Base-by-base conservation (phyloP, 1,284 basidiomycete species). In the Hemileia vastatrix region DNA sequence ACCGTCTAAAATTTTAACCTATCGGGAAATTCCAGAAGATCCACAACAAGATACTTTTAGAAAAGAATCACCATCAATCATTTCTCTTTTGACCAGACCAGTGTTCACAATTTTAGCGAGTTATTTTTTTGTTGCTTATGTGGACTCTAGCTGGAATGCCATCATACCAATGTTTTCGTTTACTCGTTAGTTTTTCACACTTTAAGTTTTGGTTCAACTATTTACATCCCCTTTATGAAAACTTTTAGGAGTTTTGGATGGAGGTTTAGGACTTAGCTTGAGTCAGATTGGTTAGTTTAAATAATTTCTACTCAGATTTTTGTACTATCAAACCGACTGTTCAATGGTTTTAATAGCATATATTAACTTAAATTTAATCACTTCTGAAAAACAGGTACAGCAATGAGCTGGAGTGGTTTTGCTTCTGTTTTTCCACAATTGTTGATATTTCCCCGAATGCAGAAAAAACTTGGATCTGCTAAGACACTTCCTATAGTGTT, bases 91-190 rank as follows among this genome's bases (percentile, higher is more conserved):
- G n/a, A n/a, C n/a, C n/a, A n/a, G n/a, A n/a, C n/a, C 54, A 15
- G 36, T 63, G 8, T n/a, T 63, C 31, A 63, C 51, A 18, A 47
- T 63, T 18, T 33, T 56, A 4, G 11, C 45, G 1, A 45, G 53
- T 31, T 63, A 45, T 21, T 31, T 63, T 2, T 56, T 56, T n/a
- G 52, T 56, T 3, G 31, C 48, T 47, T 50, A 55, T 24, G 53
- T 55, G 32, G 43, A 21, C 32, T 63, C 60, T 0, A 47, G 53
- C 5, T 56, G 32, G 21, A 36, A 31, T 36, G 56, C 54, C 40
- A 11, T 63, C n/a, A 50, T 63, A n/a, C 60, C 60, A 27, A n/a
- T 63, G 11, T 63, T 63, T 43, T 40, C 54, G 2, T 63, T 55
- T 36, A 63, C 60, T 19, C 44, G 60, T 63, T 32, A 36, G 54